These are phyloP conservation scores for Piromyces finnis DNA, from an alignment of 192 early-diverging fungal species.

Conservation along the genomic window DNA sequence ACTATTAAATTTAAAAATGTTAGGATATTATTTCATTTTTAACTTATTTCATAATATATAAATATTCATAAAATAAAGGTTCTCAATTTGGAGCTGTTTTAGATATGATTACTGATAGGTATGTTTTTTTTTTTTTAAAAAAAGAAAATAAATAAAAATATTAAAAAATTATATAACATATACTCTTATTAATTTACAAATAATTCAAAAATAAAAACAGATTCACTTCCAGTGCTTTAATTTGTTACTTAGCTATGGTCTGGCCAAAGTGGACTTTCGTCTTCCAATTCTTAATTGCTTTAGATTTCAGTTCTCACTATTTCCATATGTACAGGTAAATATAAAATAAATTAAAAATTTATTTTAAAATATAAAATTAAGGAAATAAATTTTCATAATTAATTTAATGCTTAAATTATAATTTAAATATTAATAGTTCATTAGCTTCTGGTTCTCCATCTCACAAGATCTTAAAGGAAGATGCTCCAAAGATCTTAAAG, in stretches of 20 bases:
- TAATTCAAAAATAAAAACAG: too few relatives aligned
- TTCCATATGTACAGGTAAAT: slow-evolving; percentile 91
- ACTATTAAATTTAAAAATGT: too few relatives aligned
- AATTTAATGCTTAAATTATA: neutral
- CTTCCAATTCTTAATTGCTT: slow-evolving; percentile 77
- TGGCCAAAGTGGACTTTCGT: slow-evolving; percentile 53
- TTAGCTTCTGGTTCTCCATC: slow-evolving; percentile 64
- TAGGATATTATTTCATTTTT: too few relatives aligned
- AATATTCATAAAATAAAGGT: slow-evolving; percentile 8
- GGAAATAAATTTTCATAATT: neutral
- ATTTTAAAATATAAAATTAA: neutral
- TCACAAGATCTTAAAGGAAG: slow-evolving; percentile 72
- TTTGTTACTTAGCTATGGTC: slow-evolving; percentile 57
- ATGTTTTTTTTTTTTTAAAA: neutral
- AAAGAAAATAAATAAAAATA: neutral
- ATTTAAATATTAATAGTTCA: slow-evolving; percentile 21
- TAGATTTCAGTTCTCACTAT: slow-evolving; percentile 93
- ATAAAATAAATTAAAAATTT: neutral
- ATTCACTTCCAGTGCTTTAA: slow-evolving; percentile 77
- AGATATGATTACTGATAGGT: slow-evolving; percentile 98
- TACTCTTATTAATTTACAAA: neutral
- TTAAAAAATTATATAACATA: neutral
- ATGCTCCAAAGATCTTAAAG: slow-evolving; percentile 56
- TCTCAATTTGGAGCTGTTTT: slow-evolving; percentile 85
- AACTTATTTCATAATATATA: too few relatives aligned